These are phyloP conservation scores for Ophiorrhiza pumila DNA, from an alignment of 257 asterid species.

Conservation along the genomic window DNA sequence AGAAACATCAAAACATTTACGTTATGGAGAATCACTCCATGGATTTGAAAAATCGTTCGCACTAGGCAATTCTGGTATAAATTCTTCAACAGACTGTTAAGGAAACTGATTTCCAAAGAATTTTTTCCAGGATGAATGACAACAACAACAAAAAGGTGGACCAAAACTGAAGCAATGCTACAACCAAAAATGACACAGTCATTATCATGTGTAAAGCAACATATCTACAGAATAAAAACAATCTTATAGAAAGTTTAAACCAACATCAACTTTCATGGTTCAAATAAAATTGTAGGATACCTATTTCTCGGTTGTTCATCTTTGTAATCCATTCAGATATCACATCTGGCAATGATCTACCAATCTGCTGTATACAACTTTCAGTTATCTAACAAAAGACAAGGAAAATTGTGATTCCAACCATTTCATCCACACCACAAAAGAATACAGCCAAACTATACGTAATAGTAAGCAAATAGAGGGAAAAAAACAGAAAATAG, in stretches of 20 bases:
- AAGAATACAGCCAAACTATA: conserved; percentile 9
- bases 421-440: not conserved
- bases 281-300: conserved; percentile 28
- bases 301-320: conserved; percentile 68
- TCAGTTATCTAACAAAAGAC: conserved; percentile 60
- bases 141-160: not conserved
- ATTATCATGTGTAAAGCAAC: not conserved
- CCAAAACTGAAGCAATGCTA: not conserved
- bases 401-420: not conserved
- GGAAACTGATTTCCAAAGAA: conserved; percentile 3
- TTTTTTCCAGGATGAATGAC: not conserved
- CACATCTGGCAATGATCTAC: conserved; percentile 77
- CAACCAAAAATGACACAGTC: not conserved
- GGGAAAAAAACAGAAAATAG: conserved; percentile 5
- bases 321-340: conserved; percentile 68
- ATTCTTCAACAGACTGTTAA: not conserved
- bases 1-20: too few species aligned
- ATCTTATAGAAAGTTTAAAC: not conserved
- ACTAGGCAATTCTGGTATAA: too few species aligned
- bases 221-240: not conserved
- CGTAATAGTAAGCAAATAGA: not conserved
- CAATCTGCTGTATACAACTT: conserved; percentile 72
- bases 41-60: not conserved
- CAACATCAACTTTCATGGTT: not conserved
- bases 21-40: not conserved